phyloP scores from a whole-genome alignment of 305 asterid species.

The Fraxinus sp. region DNA sequence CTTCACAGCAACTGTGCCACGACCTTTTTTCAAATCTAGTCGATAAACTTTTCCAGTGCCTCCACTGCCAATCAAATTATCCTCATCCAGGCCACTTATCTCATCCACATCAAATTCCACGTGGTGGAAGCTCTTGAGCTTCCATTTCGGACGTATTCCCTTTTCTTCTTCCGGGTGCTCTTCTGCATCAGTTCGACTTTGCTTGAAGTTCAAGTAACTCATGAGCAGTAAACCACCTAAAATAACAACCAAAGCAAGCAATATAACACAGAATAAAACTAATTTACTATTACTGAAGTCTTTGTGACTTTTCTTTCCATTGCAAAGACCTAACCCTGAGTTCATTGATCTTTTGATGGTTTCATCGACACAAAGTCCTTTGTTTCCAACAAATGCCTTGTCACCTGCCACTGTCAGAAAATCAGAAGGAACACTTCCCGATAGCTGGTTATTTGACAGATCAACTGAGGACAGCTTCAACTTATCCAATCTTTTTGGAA shows the following conservation, averaged over 20 bases:
- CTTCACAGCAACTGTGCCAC: slow-evolving; percentile 85
- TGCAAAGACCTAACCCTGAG: slow-evolving; percentile 48
- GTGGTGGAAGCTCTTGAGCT: slow-evolving; percentile 79
- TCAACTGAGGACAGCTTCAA: slow-evolving; percentile 74
- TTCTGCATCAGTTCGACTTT: slow-evolving; percentile 26
- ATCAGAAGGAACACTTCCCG: slow-evolving; percentile 65
- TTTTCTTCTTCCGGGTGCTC: slow-evolving; percentile 36
- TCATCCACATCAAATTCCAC: slow-evolving; percentile 79
- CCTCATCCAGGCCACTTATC: slow-evolving; percentile 60
- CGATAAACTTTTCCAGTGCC: slow-evolving; percentile 92
- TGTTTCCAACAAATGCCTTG: slow-evolving; percentile 62
- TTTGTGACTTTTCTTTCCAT: slow-evolving; percentile 30
- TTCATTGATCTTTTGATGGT: slow-evolving; percentile 28
- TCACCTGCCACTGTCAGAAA: slow-evolving; percentile 66
- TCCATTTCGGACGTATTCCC: slow-evolving; percentile 50
- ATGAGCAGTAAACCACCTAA: slow-evolving; percentile 54
- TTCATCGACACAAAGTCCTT: slow-evolving; percentile 58
- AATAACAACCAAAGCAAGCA: slow-evolving; percentile 44
- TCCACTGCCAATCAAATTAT: slow-evolving; percentile 78
- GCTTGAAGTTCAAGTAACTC: slow-evolving; percentile 58
- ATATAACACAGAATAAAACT: slow-evolving; percentile 39
- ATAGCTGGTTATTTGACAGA: slow-evolving; percentile 63
- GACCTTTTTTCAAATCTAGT: slow-evolving; percentile 78
- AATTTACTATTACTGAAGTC: slow-evolving; percentile 39
- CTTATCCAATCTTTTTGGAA: slow-evolving; percentile 59